Percentiles rank a stretch among this genome's conserved stretches.
phyloP scores from a whole-genome alignment of 805 yeast species.

The Maudiozyma bulderi region DNA sequence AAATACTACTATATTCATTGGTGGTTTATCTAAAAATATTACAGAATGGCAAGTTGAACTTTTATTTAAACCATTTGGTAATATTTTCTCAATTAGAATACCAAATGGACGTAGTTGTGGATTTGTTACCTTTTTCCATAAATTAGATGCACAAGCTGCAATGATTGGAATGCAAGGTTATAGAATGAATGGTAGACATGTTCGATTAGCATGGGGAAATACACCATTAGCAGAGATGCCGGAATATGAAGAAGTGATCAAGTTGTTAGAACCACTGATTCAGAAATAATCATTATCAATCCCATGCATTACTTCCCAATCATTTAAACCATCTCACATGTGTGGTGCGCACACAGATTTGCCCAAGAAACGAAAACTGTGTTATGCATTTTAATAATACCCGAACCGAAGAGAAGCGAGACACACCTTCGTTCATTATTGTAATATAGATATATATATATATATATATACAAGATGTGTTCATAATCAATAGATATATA shows the following conservation, averaged over 20 bases:
- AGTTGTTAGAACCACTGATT: not conserved
- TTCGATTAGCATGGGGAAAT: conserved; percentile 67
- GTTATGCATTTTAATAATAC: too few species aligned
- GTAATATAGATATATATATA: too few species aligned
- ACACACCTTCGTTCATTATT: too few species aligned
- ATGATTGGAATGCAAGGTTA: conserved; percentile 74
- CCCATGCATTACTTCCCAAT: too few species aligned
- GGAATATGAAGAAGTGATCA: not conserved
- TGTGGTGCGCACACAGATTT: too few species aligned
- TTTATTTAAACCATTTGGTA: conserved; percentile 67
- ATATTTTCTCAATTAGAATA: conserved; percentile 56
- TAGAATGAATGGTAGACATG: conserved; percentile 62
- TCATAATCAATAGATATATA: too few species aligned
- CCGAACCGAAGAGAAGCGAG: too few species aligned
- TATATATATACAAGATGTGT: too few species aligned
- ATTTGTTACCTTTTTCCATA: conserved; percentile 54
- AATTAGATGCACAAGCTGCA: conserved; percentile 71
- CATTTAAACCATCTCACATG: too few species aligned
- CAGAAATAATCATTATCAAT: too few species aligned
- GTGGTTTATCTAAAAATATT: conserved; percentile 57
- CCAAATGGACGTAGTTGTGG: conserved; percentile 71
- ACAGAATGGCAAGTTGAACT: conserved; percentile 51
- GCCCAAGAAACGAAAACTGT: too few species aligned
- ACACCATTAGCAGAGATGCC: conserved; percentile 22
- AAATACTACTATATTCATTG: conserved; percentile 54